These are phyloP conservation scores for Pulveroboletus sp. DNA, from an alignment of 768 basidiomycete species.

Conservation along the genomic window DNA sequence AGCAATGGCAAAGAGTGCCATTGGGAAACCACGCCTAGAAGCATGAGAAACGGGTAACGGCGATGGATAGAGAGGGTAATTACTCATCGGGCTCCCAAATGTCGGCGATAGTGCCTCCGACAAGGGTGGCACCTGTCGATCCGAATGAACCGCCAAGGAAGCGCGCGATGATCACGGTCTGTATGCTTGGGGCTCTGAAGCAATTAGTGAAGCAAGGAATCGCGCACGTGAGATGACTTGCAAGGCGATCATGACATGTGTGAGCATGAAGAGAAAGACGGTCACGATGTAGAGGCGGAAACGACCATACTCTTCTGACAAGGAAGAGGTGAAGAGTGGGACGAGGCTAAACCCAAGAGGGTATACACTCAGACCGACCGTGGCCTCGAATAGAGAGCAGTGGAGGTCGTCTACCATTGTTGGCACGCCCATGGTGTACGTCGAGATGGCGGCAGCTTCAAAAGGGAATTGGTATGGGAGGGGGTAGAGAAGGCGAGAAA, in stretches of 20 bases:
- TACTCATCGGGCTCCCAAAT: slow-evolving; percentile 65
- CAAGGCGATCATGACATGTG: slow-evolving; percentile 43
- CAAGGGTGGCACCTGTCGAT: slow-evolving; percentile 70
- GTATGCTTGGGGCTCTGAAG: slow-evolving; percentile 43
- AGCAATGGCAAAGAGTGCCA: slow-evolving; percentile 66
- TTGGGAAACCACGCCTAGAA: slow-evolving; percentile 69
- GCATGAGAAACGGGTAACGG: slow-evolving; percentile 8
- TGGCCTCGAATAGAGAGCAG: slow-evolving; percentile 45
- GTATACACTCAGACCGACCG: slow-evolving; percentile 51
- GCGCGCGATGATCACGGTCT: slow-evolving; percentile 64
- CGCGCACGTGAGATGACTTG: slow-evolving; percentile 5
- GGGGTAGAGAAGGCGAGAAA: neutral
- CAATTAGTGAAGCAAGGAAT: slow-evolving; percentile 3
- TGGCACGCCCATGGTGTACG: slow-evolving; percentile 53
- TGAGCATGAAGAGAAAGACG: slow-evolving; percentile 45
- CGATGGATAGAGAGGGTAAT: slow-evolving; percentile 15
- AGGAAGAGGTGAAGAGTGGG: slow-evolving; percentile 64
- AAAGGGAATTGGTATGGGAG: neutral
- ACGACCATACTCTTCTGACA: slow-evolving; percentile 73
- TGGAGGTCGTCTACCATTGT: slow-evolving; percentile 52
- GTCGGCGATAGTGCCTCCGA: slow-evolving; percentile 72
- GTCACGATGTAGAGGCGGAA: slow-evolving; percentile 57
- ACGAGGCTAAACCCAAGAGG: slow-evolving; percentile 60
- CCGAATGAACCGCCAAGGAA: slow-evolving; percentile 65
- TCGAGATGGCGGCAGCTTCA: slow-evolving; percentile 47